A percentile compares a stretch with the other conserved stretches of the same genome.
Evolutionary conservation across 805 yeast species (phyloP).

Genomic region (Candida mattraensis): DNA sequence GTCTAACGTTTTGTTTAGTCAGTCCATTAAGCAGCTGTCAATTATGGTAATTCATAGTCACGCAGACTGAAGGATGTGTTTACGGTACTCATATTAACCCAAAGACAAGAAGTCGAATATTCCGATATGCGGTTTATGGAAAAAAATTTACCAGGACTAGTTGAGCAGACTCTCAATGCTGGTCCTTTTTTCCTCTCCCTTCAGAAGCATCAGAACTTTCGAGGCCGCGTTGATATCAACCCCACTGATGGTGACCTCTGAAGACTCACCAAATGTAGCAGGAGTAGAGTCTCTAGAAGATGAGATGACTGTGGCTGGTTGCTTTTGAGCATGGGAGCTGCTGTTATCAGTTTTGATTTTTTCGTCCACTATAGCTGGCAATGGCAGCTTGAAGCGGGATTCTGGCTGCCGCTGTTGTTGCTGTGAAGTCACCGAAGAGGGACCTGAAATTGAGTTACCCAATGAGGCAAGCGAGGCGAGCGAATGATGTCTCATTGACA

Average conservation of each 20-base stretch:
- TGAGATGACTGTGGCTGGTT: too few species aligned
- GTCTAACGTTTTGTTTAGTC: background rate
- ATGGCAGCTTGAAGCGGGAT: conserved; percentile 23
- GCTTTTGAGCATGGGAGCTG: too few species aligned
- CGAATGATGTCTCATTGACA: conserved; percentile 12
- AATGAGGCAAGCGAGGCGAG: conserved; percentile 4
- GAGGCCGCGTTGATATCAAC: conserved; percentile 17
- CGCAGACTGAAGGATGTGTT: too few species aligned
- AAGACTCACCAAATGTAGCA: conserved; percentile 4
- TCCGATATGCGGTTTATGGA: background rate
- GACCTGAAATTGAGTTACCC: background rate
- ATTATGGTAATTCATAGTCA: too few species aligned
- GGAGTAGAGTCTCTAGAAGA: conserved; percentile 2
- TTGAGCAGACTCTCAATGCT: conserved; percentile 23
- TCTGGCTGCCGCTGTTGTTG: too few species aligned
- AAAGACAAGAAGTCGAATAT: too few species aligned
- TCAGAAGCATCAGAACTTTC: conserved; percentile 20
- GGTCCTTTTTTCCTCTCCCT: conserved; percentile 17
- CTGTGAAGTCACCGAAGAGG: background rate
- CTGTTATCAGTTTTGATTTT: conserved; percentile 1
- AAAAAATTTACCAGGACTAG: conserved; percentile 3
- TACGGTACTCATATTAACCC: background rate
- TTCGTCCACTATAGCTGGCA: conserved; percentile 29
- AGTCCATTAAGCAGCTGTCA: too few species aligned
- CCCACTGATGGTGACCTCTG: conserved; percentile 3